Conservation (phyloP, 2,329 filamentous ascomycete genomes). For the Aureobasidium pullulans region DNA sequence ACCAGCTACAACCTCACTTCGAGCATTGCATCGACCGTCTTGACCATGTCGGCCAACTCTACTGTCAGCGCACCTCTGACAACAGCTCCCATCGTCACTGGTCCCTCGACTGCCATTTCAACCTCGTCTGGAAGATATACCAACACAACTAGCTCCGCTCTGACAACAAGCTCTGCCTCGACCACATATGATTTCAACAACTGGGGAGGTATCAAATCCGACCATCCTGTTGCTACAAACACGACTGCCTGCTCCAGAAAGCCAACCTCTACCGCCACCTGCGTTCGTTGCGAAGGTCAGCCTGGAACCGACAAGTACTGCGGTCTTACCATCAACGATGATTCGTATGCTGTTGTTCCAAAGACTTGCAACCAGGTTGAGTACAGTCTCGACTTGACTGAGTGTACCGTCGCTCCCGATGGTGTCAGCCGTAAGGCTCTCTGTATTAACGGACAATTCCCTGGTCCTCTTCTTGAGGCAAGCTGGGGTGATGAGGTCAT, state of each 20-base stretch:
- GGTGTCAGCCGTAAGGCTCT: conserved; percentile 9
- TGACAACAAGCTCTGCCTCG: conserved; percentile 8
- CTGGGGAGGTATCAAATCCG: conserved; percentile 8
- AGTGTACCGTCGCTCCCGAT: conserved; percentile 8
- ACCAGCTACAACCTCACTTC: conserved; percentile 9
- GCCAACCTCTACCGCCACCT: conserved; percentile 11
- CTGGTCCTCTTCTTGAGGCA: conserved; percentile 9
- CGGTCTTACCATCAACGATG: conserved; percentile 2
- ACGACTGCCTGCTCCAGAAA: conserved; percentile 5
- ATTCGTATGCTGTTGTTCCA: conserved; percentile 9
- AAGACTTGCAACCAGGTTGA: conserved; percentile 10
- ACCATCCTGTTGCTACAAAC: conserved; percentile 11
- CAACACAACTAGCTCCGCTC: conserved; percentile 6
- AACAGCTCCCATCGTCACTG: conserved; percentile 8
- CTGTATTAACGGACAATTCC: conserved; percentile 10
- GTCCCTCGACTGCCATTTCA: not conserved
- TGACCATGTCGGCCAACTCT: not conserved
- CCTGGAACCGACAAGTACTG: conserved; percentile 13
- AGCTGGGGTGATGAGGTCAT: conserved; percentile 30
- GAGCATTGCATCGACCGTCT: not conserved
- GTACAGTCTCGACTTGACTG: conserved; percentile 7
- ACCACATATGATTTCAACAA: not conserved
- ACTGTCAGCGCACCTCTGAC: not conserved
- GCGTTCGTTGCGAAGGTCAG: conserved; percentile 12
- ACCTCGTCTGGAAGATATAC: not conserved